Evolutionary conservation across 805 yeast species (phyloP).

Genomic region (Teunomyces lycoperdinae): DNA sequence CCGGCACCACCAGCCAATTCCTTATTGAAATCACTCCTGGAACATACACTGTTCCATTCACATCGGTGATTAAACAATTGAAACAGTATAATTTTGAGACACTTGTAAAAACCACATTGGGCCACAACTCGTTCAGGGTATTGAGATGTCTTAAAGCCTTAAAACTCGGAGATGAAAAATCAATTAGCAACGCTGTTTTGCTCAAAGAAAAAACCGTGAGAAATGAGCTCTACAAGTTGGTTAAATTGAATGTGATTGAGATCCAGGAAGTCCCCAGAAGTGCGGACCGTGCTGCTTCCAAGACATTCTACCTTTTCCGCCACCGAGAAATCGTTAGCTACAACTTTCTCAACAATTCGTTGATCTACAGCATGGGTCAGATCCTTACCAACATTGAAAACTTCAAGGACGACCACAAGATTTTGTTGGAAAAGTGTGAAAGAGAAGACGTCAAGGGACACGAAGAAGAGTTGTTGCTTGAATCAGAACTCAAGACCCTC

Average conservation of each 20-base stretch:
- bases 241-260: constrained; percentile 71
- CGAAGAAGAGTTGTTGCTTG: constrained; percentile 70
- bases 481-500: constrained; percentile 72
- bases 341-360: constrained; percentile 34
- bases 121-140: constrained; percentile 66
- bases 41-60: constrained; percentile 61
- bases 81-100: constrained; percentile 55
- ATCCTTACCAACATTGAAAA: constrained; percentile 48
- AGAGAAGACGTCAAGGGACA: constrained; percentile 88
- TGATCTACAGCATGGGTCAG: constrained; percentile 54
- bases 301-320: constrained; percentile 81
- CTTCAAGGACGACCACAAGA: constrained; percentile 57
- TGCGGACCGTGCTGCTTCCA: constrained; percentile 84
- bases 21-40: constrained; percentile 55
- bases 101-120: constrained; percentile 57
- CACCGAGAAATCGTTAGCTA: constrained; percentile 44
- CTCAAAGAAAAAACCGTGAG: constrained; percentile 77
- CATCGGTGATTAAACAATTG: constrained; percentile 44
- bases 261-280: constrained; percentile 93
- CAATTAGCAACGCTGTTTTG: constrained; percentile 69
- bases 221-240: constrained; percentile 62
- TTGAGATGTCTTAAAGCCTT: constrained; percentile 71
- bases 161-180: constrained; percentile 80
- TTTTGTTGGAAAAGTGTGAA: constrained; percentile 73
- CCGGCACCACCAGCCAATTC: constrained; percentile 53